Evolutionary conservation across 116 monocot genomes (phyloP), one percentile per base, ranked within the genome.

Genomic region (Cymodocea nodosa): DNA sequence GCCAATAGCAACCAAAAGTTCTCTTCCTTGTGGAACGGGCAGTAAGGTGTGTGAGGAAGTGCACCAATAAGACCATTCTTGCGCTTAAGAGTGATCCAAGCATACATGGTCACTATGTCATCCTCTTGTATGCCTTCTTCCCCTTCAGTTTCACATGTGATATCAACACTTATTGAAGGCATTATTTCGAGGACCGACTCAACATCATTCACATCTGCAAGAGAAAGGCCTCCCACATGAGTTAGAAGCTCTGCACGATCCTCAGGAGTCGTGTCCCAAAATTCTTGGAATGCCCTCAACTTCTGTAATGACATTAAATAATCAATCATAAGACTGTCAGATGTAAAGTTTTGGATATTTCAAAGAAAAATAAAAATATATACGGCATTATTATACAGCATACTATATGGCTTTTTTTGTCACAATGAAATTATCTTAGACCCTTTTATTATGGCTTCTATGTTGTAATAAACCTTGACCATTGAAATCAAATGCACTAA

Each of bases 51-150:
- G 53, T 94, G 94, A 24, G 87, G 84, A 40, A 87, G 95, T 56
- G 83, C 81, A 50, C 73, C 85, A 20, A 52, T 75, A 4, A 87
- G 70, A 49, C 82, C 80, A 66, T 90, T 95, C 55, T 77, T 54
- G 14, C 95, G 83, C 15, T 60, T 70, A 61, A 95, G 74, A 6
- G 78, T 82, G 8, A 95, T 72, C 95, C 95, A 95, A 30, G 90
- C 79, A 66, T 79, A 80, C 87, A 95, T 85, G 4, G 95, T 90
- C n/a, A 87, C 81, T 14, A 95, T 54, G 59, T 95, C 95, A 35
- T 84, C 85, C 65, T 87, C 90, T 74, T 95, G 87, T 22, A 95
- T 81, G 17, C 83, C 87, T 72, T 95, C 87, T 74, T 95, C 94
- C 20, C 90, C 90, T 63, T 95, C 95, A 2, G 95, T 95, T 65